Base-by-base conservation (phyloP, 1,139 yeast species). In the Hyphopichia burtonii region DNA sequence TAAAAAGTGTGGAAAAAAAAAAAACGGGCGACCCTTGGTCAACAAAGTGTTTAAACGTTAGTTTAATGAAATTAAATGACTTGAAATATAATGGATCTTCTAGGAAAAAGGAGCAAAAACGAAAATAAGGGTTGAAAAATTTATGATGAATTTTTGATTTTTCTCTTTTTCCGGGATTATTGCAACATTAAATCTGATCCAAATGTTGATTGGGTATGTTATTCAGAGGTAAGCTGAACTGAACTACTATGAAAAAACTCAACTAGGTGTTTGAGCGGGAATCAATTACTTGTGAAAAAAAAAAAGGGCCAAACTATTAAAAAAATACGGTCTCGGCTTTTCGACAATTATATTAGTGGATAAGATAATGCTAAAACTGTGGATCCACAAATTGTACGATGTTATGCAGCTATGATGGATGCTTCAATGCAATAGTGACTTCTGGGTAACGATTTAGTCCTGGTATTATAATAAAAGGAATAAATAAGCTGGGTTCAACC, bases 111-210 rank as follows among this genome's bases (percentile, higher is more conserved):
- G 32, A 30, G 32, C 16, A 14, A 16, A 30, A 30, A 30, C 16
- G 32, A n/a, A 30, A 30, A 30, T 5, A 30, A 30, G 32, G 15
- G n/a, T 3, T 30, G 32, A 30, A 30, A 30, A 30, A 30, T 30
- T 30, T 5, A 30, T 30, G 4, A 7, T 8, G 16, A n/a, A 30
- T 15, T 5, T n/a, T 27, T 16, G 17, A n/a, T 4, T 30, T 30
- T 30, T 30, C 11, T n/a, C 6, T n/a, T 16, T 30, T 30, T 30
- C 32, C 17, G 16, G 4, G 4, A 30, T 30, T 30, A 30, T 15
- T 30, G 18, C 32, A 30, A 30, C 32, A 30, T 30, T 30, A 30
- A 30, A 30, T 25, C 28, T 25, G 28, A 25, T 25, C 28, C 28
- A 25, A 25, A 25, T 12, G 28, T 25, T 25, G 28, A 25, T n/a